Percentiles rank a stretch among this genome's conserved stretches.
These are phyloP conservation scores for Tolypocladium cylindrosporum DNA, from an alignment of 2,329 filamentous ascomycete species.

Conservation along the genomic window DNA sequence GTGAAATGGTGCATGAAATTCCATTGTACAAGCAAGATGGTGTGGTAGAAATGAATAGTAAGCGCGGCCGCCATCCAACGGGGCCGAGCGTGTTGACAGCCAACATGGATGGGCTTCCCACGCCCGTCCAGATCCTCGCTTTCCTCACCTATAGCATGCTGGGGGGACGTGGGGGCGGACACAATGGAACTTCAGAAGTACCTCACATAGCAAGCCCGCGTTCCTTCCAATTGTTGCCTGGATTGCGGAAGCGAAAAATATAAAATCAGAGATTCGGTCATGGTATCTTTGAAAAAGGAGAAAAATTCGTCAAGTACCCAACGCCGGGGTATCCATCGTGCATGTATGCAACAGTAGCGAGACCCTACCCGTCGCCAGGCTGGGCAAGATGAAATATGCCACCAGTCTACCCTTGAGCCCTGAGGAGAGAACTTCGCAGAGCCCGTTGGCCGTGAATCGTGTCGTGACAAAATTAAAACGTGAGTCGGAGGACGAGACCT, in stretches of 20 bases:
- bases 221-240: not conserved
- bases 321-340: not conserved
- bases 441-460: not conserved
- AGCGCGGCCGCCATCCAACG: not conserved
- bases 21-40: not conserved
- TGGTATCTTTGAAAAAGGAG: not conserved
- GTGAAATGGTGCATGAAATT: not conserved
- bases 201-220: not conserved
- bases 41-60: not conserved
- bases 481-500: conserved; percentile 2
- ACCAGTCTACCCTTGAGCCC: not conserved
- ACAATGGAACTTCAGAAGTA: not conserved
- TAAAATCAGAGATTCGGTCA: not conserved
- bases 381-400: not conserved
- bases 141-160: too few relatives aligned
- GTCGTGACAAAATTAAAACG: not conserved
- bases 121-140: not conserved
- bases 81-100: not conserved
- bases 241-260: not conserved
- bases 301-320: not conserved
- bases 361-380: not conserved
- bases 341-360: not conserved
- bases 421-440: not conserved
- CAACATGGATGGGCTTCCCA: not conserved
- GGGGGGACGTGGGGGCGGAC: not conserved